Base-by-base conservation (phyloP, 371 early-diverging fungal species). In the Actinomortierella ambigua region DNA sequence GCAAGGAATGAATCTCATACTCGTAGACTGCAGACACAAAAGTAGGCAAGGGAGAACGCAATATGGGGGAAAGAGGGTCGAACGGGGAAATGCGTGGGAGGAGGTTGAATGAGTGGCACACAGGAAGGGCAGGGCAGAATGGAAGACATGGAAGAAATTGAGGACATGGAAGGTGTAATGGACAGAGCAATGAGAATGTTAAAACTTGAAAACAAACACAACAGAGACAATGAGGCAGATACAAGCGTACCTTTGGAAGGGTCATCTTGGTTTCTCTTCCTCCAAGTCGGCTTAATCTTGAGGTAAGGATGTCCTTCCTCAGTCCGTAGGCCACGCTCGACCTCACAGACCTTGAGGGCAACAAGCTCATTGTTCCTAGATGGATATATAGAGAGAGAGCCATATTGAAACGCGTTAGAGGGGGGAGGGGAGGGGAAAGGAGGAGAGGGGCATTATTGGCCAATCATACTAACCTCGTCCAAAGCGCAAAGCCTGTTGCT, bases 261-360 rank as follows among this genome's bases (percentile, higher is more conserved):
- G 44, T 59, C 53, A 0, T 51, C 15, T 42, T 59, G 61, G 54
- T 60, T 53, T 47, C 53, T 48, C 39, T 60, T 60, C 20, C 54
- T 40, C 20, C 53, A 53, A 5, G 49, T 46, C 29, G 53, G 26
- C 5, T 53, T 48, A 46, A 59, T 59, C 6, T n/a, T 52, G 26
- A 59, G 28, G 53, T 29, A 59, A 18, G 53, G 53, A 11, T 15
- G 18, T 22, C 59, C 59, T 44, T 17, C 22, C 0, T 52, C 46
- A 11, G 53, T 57, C 3, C 8, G 46, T 22, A 13, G 23, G 14
- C 42, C 20, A 18, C 46, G 49, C 6, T 57, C 22, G 11, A 48
- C 14, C 7, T 57, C 57, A 4, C n/a, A 48, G 23, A 43, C 47
- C 49, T 28, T 26, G 18, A 29, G 20, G 17, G 49, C 18, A 20